A percentile compares a stretch with the other conserved stretches of the same genome.
These are phyloP conservation scores for Kodamaea jinghongensis DNA, from an alignment of 805 yeast genomes.

Conservation along the genomic window DNA sequence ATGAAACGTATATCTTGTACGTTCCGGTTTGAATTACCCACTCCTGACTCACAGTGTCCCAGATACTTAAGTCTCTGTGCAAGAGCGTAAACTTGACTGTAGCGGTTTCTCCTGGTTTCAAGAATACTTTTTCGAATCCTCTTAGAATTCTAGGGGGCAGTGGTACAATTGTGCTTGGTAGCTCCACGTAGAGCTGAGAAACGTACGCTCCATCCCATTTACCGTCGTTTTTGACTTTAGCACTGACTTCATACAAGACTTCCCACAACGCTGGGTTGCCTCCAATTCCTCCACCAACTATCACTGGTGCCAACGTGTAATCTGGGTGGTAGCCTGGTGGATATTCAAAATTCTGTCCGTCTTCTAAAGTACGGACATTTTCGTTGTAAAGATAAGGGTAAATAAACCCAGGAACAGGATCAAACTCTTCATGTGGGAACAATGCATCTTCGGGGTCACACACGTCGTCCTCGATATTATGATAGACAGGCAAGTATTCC, in stretches of 20 bases:
- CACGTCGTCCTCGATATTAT: slow-evolving; percentile 44
- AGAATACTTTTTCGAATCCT: slow-evolving; percentile 54
- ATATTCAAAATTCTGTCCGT: slow-evolving; percentile 36
- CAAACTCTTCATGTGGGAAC: slow-evolving; percentile 50
- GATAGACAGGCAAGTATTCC: slow-evolving; percentile 42
- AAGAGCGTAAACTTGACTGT: slow-evolving; percentile 42
- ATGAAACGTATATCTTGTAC: slow-evolving; percentile 50
- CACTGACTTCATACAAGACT: slow-evolving; percentile 43
- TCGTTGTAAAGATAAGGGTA: slow-evolving; percentile 51
- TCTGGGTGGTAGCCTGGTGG: slow-evolving; percentile 38
- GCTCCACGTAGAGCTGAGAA: slow-evolving; percentile 52
- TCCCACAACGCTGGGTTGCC: slow-evolving; percentile 65
- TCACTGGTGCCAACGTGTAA: slow-evolving; percentile 34
- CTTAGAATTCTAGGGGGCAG: slow-evolving; percentile 53
- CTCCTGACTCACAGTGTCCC: slow-evolving; percentile 55
- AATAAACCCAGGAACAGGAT: slow-evolving; percentile 54
- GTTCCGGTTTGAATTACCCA: slow-evolving; percentile 59
- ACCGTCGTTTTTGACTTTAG: slow-evolving; percentile 49
- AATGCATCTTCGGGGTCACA: slow-evolving; percentile 55
- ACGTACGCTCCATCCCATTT: slow-evolving; percentile 45
- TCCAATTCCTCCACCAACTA: slow-evolving; percentile 52
- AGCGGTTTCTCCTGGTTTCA: slow-evolving; percentile 40
- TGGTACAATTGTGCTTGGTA: slow-evolving; percentile 45
- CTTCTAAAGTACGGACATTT: slow-evolving; percentile 31
- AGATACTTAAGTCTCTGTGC: slow-evolving; percentile 53